phyloP scores from a whole-genome alignment of 768 basidiomycete species.

The Holtermannia corniformis region DNA sequence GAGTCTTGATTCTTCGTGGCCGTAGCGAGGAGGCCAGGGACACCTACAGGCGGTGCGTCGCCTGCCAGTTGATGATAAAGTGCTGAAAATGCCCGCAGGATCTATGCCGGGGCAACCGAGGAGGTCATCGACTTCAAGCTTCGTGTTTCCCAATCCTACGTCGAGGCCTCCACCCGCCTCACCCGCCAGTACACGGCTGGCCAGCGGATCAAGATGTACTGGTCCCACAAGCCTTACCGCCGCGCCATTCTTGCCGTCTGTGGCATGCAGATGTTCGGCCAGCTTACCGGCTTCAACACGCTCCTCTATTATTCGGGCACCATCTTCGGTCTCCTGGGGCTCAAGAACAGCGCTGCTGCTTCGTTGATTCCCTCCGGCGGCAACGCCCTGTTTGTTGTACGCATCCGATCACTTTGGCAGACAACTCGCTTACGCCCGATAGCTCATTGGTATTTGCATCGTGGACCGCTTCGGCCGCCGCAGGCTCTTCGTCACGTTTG shows the following conservation, averaged over 20 bases:
- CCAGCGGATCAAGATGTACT: conserved; percentile 8
- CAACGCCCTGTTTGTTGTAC: conserved; percentile 26
- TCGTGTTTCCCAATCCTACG: no score
- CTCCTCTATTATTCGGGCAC: conserved; percentile 28
- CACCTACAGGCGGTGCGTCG: no score
- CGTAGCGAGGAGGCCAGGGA: conserved; percentile 17
- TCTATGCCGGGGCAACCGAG: conserved; percentile 20
- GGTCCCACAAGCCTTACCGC: conserved; percentile 14
- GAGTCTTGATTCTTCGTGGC: conserved; percentile 15
- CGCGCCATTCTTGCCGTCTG: conserved; percentile 16
- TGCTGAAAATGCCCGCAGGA: no score
- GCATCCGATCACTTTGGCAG: no score
- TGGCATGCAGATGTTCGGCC: conserved; percentile 26
- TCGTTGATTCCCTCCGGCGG: conserved; percentile 23
- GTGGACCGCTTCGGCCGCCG: conserved; percentile 28
- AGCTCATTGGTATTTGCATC: conserved; percentile 19
- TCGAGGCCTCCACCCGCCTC: no score
- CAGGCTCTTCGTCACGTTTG: conserved; percentile 15
- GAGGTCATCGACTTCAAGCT: conserved; percentile 16
- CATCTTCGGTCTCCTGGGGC: conserved; percentile 21
- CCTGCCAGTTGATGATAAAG: no score
- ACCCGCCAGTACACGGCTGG: no score
- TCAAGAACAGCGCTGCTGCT: conserved; percentile 20
- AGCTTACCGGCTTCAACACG: conserved; percentile 31
- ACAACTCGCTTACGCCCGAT: no score